Conservation (phyloP, 306 rosid genomes). For the Acacia crassicarpa region DNA sequence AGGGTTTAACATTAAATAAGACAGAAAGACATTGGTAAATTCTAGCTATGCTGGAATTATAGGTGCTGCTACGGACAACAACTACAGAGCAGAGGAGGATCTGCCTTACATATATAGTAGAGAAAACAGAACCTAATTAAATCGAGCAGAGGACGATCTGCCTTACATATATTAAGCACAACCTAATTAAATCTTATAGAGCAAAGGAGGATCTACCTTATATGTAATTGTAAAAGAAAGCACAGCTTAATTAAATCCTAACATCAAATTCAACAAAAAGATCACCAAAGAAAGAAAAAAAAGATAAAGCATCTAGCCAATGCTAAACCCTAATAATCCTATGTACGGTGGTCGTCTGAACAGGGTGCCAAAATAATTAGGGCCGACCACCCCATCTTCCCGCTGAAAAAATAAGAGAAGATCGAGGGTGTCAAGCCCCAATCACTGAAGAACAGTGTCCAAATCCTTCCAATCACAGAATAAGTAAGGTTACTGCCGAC, state of each 20-base stretch:
- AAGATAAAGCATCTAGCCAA: neutral
- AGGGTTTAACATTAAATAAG: neutral
- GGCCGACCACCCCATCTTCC: conserved; percentile 29
- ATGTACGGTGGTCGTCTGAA: conserved; percentile 9
- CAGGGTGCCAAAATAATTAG: conserved; percentile 23
- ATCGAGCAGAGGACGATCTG: neutral
- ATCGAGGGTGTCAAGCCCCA: conserved; percentile 28
- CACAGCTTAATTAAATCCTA: neutral
- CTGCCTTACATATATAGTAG: too few relatives aligned
- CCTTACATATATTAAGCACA: too few relatives aligned
- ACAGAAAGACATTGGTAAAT: neutral
- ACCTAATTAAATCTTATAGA: neutral
- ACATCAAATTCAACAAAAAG: neutral
- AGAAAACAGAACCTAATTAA: neutral
- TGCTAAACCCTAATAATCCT: neutral
- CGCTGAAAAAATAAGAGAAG: conserved; percentile 58
- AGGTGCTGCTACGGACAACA: neutral
- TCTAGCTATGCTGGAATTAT: neutral
- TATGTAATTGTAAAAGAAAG: neutral
- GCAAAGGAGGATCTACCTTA: neutral
- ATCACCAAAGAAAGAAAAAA: neutral
- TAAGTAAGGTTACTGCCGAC: neutral
- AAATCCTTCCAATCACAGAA: neutral
- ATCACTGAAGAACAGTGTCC: conserved; percentile 26
- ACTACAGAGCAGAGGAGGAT: neutral